Evolutionary conservation across 1,139 yeast species (phyloP).

Genomic region (Ogataea hybrid): DNA sequence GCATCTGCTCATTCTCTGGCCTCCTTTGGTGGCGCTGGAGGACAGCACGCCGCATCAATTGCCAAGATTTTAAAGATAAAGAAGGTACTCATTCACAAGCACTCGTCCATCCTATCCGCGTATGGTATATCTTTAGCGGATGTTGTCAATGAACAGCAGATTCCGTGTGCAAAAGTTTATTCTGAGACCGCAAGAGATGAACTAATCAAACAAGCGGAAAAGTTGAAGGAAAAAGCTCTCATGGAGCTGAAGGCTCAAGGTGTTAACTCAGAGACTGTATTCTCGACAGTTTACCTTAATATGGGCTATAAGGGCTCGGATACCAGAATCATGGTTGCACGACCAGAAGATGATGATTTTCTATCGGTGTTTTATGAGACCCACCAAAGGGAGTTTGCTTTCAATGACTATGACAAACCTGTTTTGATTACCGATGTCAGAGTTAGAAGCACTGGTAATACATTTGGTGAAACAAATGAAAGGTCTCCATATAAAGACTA

Average conservation of each 20-base stretch:
- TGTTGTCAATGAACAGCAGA: constrained; percentile 54
- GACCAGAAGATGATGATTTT: constrained; percentile 22
- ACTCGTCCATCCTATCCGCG: constrained; percentile 50
- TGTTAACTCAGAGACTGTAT: constrained; percentile 25
- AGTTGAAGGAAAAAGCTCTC: not conserved
- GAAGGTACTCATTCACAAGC: constrained; percentile 44
- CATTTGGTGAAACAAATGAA: constrained; percentile 3
- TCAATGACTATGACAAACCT: constrained; percentile 49
- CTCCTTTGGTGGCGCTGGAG: constrained; percentile 56
- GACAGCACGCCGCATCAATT: constrained; percentile 49
- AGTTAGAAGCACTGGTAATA: constrained; percentile 54
- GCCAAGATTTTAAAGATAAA: constrained; percentile 44
- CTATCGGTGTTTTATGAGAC: constrained; percentile 23
- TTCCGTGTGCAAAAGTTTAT: constrained; percentile 20
- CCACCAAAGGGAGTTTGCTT: constrained; percentile 66
- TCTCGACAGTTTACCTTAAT: constrained; percentile 45
- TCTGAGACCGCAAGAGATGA: not conserved
- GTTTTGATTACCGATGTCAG: constrained; percentile 78
- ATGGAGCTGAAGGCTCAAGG: constrained; percentile 1
- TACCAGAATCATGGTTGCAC: constrained; percentile 64
- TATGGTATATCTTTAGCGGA: constrained; percentile 54
- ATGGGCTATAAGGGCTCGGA: constrained; percentile 83
- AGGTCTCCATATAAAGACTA: constrained; percentile 29
- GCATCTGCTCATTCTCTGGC: constrained; percentile 43
- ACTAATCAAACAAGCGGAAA: not conserved